Evolutionary conservation across 192 early-diverging fungal species (phyloP).

Genomic region (Backusella tuberculispora): DNA sequence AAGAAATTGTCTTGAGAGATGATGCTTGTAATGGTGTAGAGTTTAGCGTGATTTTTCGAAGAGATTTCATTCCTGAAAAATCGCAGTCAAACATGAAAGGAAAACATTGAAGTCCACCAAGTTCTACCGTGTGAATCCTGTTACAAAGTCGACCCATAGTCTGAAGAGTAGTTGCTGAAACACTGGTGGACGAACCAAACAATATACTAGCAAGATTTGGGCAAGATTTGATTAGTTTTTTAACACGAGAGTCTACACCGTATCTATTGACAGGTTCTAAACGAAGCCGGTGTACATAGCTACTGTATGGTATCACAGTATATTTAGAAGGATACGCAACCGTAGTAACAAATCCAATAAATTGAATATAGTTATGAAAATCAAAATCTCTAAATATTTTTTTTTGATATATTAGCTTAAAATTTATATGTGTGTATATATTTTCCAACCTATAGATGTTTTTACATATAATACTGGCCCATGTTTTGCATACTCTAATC

Average conservation of each 20-base stretch:
- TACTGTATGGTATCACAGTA: background rate
- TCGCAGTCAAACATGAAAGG: conserved; percentile 19
- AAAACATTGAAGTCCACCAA: conserved; percentile 8
- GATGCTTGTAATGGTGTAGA: background rate
- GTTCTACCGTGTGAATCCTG: background rate
- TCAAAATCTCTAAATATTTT: background rate
- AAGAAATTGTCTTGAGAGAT: background rate
- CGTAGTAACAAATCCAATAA: background rate
- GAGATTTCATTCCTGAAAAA: background rate
- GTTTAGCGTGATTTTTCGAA: background rate
- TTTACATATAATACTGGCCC: background rate
- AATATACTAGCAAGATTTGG: background rate
- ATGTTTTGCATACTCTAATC: conserved; percentile 11
- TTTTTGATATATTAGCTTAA: background rate
- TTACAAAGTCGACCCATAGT: background rate
- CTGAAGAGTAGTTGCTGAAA: background rate
- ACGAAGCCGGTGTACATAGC: background rate
- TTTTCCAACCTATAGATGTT: conserved; percentile 5
- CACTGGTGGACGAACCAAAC: background rate
- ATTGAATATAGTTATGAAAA: background rate
- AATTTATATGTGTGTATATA: background rate
- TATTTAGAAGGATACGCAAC: background rate
- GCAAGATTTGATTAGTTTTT: background rate
- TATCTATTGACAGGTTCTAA: conserved; percentile 14
- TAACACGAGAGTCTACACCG: background rate